Evolutionary conservation across 805 yeast species (phyloP), one percentile per base, ranked within the genome.

Genomic region (Middelhovenomyces tepae): DNA sequence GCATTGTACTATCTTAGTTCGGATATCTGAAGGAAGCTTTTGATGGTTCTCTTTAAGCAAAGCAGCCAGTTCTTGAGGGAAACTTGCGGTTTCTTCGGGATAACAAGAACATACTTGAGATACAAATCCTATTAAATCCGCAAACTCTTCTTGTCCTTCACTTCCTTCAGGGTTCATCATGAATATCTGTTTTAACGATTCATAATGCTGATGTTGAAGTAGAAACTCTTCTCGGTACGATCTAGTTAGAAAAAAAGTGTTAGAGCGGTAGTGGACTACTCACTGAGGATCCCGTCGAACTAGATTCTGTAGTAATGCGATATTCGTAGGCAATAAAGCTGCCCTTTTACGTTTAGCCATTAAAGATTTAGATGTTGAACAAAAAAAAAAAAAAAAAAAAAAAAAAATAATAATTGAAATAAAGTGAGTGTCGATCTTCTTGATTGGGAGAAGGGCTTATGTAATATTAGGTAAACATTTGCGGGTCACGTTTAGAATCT

Each of bases 331-430:
- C 53, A 89, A 65, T 37, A 87, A 70, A 28, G 96, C 95, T 17
- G 95, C 91, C 71, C 95, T 82, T 61, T 82, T 77, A 56, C 77
- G 71, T 58, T 78, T 83, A 22, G 73, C 94, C 97, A 89, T 89
- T 16, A 7, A 10, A 28, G 28, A 10, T 14, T 11, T 16, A n/a
- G 15, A 8, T 11, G n/a, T 7, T 28, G 25, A 28, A 28, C n/a
- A 16, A 16, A 16, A 25, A 25, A 25, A 7, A 13, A 7, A 14
- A 8, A 7, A 25, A 13, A 7, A 25, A 25, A 25, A 25, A 25
- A 25, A 25, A 25, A 25, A n/a, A n/a, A n/a, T n/a, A n/a, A n/a
- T n/a, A n/a, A n/a, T n/a, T n/a, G n/a, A n/a, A n/a, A n/a, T n/a
- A n/a, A n/a, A n/a, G n/a, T n/a, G n/a, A n/a, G n/a, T n/a, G n/a